A percentile compares a stretch with the other conserved stretches of the same genome.
These are phyloP conservation scores for Bocquillonia castaneifolia DNA, from an alignment of 441 rosid genomes.

Conservation along the genomic window DNA sequence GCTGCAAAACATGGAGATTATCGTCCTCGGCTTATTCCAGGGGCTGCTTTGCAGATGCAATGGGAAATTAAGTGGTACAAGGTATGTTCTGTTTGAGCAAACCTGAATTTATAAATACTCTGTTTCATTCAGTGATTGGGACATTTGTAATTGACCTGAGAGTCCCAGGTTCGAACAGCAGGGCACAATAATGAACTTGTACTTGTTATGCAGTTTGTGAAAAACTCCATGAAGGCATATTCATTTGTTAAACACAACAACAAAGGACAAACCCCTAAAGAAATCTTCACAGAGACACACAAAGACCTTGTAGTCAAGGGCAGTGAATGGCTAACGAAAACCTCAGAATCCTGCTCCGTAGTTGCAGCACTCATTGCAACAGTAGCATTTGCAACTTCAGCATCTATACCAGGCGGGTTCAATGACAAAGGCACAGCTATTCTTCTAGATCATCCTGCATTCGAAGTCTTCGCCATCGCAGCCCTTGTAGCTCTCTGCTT, in stretches of 20 bases:
- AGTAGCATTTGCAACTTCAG: slow-evolving; percentile 44
- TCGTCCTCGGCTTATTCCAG: slow-evolving; percentile 40
- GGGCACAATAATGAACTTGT: too few species aligned
- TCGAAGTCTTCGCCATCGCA: slow-evolving; percentile 38
- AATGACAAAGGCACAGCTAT: slow-evolving; percentile 25
- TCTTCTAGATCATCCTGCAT: slow-evolving; percentile 33
- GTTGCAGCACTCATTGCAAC: slow-evolving; percentile 50
- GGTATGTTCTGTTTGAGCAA: slow-evolving; percentile 22
- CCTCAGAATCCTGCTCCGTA: slow-evolving; percentile 43
- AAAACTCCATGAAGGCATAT: slow-evolving; percentile 32
- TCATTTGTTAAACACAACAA: slow-evolving; percentile 37
- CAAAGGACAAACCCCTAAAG: slow-evolving; percentile 24
- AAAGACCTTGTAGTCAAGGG: slow-evolving; percentile 28
- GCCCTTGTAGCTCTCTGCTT: slow-evolving; percentile 45
- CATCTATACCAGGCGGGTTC: slow-evolving; percentile 42
- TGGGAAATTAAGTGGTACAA: slow-evolving; percentile 47
- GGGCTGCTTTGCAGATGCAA: slow-evolving; percentile 46
- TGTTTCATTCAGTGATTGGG: too few species aligned
- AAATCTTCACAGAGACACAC: slow-evolving; percentile 38
- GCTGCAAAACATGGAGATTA: slow-evolving; percentile 34
- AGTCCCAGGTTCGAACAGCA: too few species aligned
- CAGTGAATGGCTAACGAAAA: slow-evolving; percentile 42
- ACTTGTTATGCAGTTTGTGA: slow-evolving; percentile 47
- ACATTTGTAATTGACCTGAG: too few species aligned
- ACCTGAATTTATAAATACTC: too few species aligned